Evolutionary conservation across 2,329 filamentous ascomycete genomes (phyloP), one percentile per base, ranked within the genome.

Genomic region (Penicillium sp.): DNA sequence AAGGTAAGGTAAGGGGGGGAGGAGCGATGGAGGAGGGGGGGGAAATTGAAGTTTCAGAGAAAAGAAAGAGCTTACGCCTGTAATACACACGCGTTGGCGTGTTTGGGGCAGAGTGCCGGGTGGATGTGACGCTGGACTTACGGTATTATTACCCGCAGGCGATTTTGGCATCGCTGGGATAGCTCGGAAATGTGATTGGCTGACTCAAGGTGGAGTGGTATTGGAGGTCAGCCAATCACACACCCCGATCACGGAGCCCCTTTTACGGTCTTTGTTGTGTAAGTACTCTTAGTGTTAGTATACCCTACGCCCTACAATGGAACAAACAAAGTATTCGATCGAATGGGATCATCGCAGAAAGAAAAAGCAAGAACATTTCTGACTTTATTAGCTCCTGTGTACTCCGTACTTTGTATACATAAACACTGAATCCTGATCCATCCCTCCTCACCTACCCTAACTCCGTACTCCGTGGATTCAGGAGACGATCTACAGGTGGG

Each of bases 21-120:
- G 21, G 39, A 24, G 13, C 18, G 21, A 43, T 13, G 19, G 26
- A n/a, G 60, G 52, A 51, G 54, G 16, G 16, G 7, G 59, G 63
- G 57, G 55, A 62, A 64, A 59, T 61, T 52, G 61, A 63, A 63
- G 60, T 63, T 64, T 65, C 59, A 18, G 16, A 66, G 59, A 54
- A 60, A 40, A 11, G 59, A 65, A 66, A 61, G 62, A 59, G 54
- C 56, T 61, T 64, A 63, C 59, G 34, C 21, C 5, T n/a, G 39
- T 46, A 57, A 48, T 61, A 65, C 55, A 16, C 11, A 4, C 39
- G 48, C 28, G 16, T 24, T 9, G n/a, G 14, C 9, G 26, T 16
- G 19, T 10, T 29, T 29, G 16, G 39, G 14, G 11, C n/a, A n/a
- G 5, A 5, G 40, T 1, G 24, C 23, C 10, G 23, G 5, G 16